Percentiles rank a stretch among this genome's conserved stretches.
phyloP scores from a whole-genome alignment of 1,139 yeast genomes.

The Groenewaldozyma auringiensis region DNA sequence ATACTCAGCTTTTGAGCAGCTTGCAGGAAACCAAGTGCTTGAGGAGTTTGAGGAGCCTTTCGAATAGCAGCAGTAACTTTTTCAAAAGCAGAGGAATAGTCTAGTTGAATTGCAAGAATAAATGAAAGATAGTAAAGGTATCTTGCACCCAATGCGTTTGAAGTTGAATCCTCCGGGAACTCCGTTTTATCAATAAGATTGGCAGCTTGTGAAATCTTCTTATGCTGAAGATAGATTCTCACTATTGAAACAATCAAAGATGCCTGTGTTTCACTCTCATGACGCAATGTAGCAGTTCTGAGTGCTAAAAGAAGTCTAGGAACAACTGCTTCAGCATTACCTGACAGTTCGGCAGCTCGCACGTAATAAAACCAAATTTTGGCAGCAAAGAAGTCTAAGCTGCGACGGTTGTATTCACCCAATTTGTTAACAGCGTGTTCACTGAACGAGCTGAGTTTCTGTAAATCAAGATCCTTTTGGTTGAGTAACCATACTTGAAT shows the following conservation, averaged over 20 bases:
- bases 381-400: slow-evolving; percentile 80
- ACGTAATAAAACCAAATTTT: slow-evolving; percentile 90
- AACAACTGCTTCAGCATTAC: slow-evolving; percentile 52
- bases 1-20: slow-evolving; percentile 84
- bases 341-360: slow-evolving; percentile 62
- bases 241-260: slow-evolving; percentile 74
- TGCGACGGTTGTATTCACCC: slow-evolving; percentile 64
- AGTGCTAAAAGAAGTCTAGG: slow-evolving; percentile 62
- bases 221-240: slow-evolving; percentile 68
- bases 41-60: slow-evolving; percentile 90
- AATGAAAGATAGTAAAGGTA: slow-evolving; percentile 85
- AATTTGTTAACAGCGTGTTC: slow-evolving; percentile 49
- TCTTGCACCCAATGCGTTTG: slow-evolving; percentile 86
- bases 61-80: slow-evolving; percentile 87
- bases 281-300: slow-evolving; percentile 85
- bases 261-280: slow-evolving; percentile 88
- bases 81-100: slow-evolving; percentile 86
- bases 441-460: slow-evolving; percentile 22
- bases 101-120: slow-evolving; percentile 85
- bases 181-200: slow-evolving; percentile 83
- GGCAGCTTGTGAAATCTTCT: slow-evolving; percentile 81
- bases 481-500: slow-evolving; percentile 74
- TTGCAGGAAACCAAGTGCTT: slow-evolving; percentile 82
- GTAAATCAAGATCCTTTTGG: slow-evolving; percentile 36
- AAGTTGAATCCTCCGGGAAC: slow-evolving; percentile 69